Base-by-base conservation (phyloP, 2,329 filamentous ascomycete species). In the Botryotinia globosa region DNA sequence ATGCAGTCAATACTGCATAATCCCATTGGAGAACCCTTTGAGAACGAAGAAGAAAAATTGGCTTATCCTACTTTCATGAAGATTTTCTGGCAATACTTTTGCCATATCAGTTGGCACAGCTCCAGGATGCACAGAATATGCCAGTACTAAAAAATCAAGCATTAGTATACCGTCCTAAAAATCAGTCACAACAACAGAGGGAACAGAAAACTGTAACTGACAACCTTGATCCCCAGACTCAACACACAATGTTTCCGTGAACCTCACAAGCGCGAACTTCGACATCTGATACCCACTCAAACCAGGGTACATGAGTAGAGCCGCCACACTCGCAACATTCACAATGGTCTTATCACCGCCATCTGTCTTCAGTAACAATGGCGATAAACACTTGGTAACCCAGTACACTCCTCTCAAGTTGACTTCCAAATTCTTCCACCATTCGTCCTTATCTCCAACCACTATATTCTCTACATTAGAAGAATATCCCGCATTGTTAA, bases 391-490 rank as follows among this genome's bases (percentile, higher is more conserved):
- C 51, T 54, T 29, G 14, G 51, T 54, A 29, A 8, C 51, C 51
- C 25, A 29, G n/a, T 54, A 18, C n/a, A 54, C 14, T 54, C 51
- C 51, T 18, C 51, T 29, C n/a, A 54, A 4, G n/a, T 54, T 54
- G 14, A 54, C n/a, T 29, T 54, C n/a, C n/a, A 14, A 29, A 4
- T 29, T 29, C 51, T 8, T 54, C 51, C 51, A 54, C 51, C 51
- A 29, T 54, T 54, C n/a, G 7, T 54, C 51, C 1, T 54, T 16
- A 29, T 54, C 51, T 54, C n/a, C 51, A 29, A 9, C n/a, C n/a
- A 6, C n/a, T 29, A 18, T 1, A 16, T 54, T 54, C 6, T 1
- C 12, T 54, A 2, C 0, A 2, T 0, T 2, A 18, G 51, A 29
- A 29, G 18, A 14, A 18, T 54, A 54, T 3, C 12, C 51, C 14